Conservation (phyloP, 192 early-diverging fungal species). For the Coemansia sp. region DNA sequence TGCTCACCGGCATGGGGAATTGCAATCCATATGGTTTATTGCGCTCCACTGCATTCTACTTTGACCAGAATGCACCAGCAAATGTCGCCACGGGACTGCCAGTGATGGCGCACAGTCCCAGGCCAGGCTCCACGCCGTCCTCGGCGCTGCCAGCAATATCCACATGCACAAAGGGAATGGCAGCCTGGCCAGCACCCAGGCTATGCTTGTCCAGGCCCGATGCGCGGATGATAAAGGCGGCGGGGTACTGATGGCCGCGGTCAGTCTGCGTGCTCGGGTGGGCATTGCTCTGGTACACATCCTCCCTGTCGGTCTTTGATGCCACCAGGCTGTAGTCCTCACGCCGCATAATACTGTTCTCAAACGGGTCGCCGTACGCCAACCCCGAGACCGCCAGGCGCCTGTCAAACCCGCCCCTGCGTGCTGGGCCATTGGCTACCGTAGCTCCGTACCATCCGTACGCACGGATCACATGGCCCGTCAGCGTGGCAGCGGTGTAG, state of each 20-base stretch:
- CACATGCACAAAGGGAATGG: slow-evolving; percentile 80
- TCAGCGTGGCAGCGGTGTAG: slow-evolving; percentile 85
- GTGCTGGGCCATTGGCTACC: slow-evolving; percentile 77
- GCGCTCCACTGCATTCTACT: not conserved
- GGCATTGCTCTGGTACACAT: slow-evolving; percentile 82
- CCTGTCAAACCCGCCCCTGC: slow-evolving; percentile 58
- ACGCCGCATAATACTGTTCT: slow-evolving; percentile 76
- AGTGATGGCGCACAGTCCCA: slow-evolving; percentile 69
- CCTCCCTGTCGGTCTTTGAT: slow-evolving; percentile 69
- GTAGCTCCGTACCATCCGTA: slow-evolving; percentile 75
- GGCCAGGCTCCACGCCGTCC: slow-evolving; percentile 60
- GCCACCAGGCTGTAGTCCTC: slow-evolving; percentile 71
- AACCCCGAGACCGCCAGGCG: slow-evolving; percentile 67
- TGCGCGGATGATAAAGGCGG: slow-evolving; percentile 78
- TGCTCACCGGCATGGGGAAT: not conserved
- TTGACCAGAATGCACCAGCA: slow-evolving; percentile 66
- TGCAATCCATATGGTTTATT: not conserved
- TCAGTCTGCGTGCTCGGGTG: slow-evolving; percentile 67
- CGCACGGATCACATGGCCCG: slow-evolving; percentile 79
- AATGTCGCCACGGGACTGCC: slow-evolving; percentile 78
- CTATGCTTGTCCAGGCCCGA: slow-evolving; percentile 76
- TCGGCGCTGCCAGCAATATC: slow-evolving; percentile 85
- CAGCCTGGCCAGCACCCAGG: slow-evolving; percentile 56
- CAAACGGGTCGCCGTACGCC: slow-evolving; percentile 77
- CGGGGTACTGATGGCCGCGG: slow-evolving; percentile 87